Evolutionary conservation across 306 rosid genomes (phyloP), one percentile per base, ranked within the genome.

Genomic region (Rosa multiflora): DNA sequence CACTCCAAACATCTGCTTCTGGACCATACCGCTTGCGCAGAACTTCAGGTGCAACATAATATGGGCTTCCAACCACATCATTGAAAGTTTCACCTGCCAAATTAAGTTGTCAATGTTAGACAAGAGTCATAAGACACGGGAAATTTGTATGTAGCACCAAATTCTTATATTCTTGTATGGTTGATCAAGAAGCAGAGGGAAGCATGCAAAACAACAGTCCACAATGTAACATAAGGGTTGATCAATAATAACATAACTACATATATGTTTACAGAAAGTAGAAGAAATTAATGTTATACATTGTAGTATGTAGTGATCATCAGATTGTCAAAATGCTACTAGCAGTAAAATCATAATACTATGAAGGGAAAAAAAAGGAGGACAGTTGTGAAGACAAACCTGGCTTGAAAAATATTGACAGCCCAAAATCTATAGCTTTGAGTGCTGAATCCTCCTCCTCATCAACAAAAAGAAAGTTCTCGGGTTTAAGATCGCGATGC

Each of bases 401-500:
- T 85, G 99, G 99, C 85, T 94, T 88, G 86, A 92, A 94, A 87
- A 94, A 94, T 1, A 91, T 64, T 42, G 99, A 94, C 18, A 94
- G 59, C 67, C 99, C 99, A 77, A 94, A 94, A 88, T 92, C 99
- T 40, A 94, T 94, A 20, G 97, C 97, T 87, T 91, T 90, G 20
- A 92, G 94, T n/a, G 89, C 85, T 0, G 99, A 75, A 39, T 94
- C 97, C 84, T 94, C 99, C 20, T 87, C 67, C 39, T 86, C 82
- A 86, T 91, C 85, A 23, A 91, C 89, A 43, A 94, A 94, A 73
- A 94, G 94, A 66, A 94, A 94, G 74, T 92, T 94, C 87, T 94
- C 98, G 0, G 98, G 98, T 85, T 94, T 94, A 59, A 94, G 97
- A 80, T 94, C 98, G 2, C 99, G 89, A 74, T 94, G 99, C 99